Conservation (phyloP, 2,329 filamentous ascomycete genomes). For the Pseudogymnoascus sp. region DNA sequence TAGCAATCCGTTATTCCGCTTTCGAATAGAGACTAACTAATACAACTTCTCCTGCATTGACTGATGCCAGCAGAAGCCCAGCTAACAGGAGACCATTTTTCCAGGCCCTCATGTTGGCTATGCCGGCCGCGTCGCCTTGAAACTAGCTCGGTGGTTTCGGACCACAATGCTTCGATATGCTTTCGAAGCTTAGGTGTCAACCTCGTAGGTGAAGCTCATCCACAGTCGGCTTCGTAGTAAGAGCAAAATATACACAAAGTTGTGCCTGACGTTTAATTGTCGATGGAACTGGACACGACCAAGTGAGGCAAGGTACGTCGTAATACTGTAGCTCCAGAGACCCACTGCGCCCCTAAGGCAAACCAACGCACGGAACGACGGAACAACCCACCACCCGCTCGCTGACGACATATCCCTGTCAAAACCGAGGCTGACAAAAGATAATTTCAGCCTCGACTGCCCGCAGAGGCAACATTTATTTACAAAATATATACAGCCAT, state of each 20-base stretch:
- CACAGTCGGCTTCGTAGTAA: neutral
- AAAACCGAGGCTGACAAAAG: conserved; percentile 5
- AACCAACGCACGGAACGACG: neutral
- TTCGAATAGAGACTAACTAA: conserved; percentile 38
- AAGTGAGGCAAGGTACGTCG: conserved; percentile 4
- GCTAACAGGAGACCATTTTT: conserved; percentile 42
- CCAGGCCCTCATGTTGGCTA: conserved; percentile 47
- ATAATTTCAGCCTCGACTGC: conserved; percentile 2
- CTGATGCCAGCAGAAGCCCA: conserved; percentile 47
- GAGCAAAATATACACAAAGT: neutral
- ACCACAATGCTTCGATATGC: conserved; percentile 2
- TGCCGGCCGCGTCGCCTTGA: conserved; percentile 18
- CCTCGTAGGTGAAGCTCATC: conserved; percentile 3
- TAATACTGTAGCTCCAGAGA: neutral
- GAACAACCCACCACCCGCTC: conserved; percentile 1
- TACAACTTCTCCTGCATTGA: conserved; percentile 48
- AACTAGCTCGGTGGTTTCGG: conserved; percentile 11
- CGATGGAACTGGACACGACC: conserved; percentile 4
- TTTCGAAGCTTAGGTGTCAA: neutral
- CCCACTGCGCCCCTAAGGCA: conserved; percentile 9
- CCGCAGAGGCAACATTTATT: neutral
- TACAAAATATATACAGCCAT: neutral
- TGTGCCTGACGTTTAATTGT: conserved; percentile 1
- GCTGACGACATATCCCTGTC: neutral
- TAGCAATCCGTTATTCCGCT: neutral